These are phyloP conservation scores for Nosema muscidifuracis DNA, from an alignment of 371 early-diverging fungal genomes.

Conservation along the genomic window DNA sequence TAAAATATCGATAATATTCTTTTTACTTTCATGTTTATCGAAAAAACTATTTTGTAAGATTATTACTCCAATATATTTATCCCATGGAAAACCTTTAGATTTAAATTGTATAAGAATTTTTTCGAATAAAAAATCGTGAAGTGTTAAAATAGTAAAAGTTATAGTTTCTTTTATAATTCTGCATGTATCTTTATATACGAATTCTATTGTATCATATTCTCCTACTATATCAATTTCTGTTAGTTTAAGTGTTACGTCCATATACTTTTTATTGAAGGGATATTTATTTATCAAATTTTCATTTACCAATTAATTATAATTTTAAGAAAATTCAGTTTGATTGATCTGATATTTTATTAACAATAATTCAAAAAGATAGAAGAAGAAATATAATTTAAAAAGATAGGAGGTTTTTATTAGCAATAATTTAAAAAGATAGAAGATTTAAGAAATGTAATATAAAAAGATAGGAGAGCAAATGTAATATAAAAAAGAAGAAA, in stretches of 20 bases:
- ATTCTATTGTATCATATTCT: not conserved
- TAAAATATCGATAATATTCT: not conserved
- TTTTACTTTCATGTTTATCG: not conserved
- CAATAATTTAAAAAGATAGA: too few relatives aligned
- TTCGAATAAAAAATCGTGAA: conserved; percentile 3
- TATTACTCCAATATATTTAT: not conserved
- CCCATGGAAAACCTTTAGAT: not conserved
- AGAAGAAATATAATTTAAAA: too few relatives aligned
- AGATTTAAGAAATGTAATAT: too few relatives aligned
- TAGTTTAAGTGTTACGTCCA: not conserved
- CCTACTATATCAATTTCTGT: not conserved
- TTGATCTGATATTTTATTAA: too few relatives aligned
- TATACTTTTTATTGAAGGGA: not conserved
- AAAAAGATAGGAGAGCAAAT: too few relatives aligned
- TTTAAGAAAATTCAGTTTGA: too few relatives aligned
- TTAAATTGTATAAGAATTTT: not conserved
- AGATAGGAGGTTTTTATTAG: too few relatives aligned
- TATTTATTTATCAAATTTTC: too few relatives aligned
- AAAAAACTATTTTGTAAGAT: not conserved
- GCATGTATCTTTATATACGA: not conserved
- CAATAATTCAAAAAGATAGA: too few relatives aligned
- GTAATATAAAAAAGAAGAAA: too few relatives aligned
- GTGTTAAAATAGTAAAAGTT: not conserved
- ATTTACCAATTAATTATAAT: too few relatives aligned
- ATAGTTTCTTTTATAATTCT: not conserved